phyloP scores from a whole-genome alignment of 257 asterid genomes.

The Fraxinus pennsylvanica region DNA sequence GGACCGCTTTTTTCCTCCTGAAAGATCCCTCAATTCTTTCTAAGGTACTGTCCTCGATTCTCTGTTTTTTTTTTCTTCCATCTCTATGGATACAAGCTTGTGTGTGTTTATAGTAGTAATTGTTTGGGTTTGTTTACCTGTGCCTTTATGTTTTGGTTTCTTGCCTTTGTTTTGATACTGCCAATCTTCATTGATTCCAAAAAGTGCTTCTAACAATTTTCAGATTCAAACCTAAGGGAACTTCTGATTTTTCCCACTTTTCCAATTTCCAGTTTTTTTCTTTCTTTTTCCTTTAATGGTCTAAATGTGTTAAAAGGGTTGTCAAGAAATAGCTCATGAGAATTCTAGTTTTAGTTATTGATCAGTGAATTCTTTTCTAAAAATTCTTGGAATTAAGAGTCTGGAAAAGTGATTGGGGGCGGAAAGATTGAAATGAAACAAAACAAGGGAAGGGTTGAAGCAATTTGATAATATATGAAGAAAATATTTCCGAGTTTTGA shows the following conservation, averaged over 20 bases:
- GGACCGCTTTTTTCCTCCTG: conserved; percentile 15
- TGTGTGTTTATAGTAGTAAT: not conserved
- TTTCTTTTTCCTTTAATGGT: not conserved
- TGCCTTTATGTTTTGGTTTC: not conserved
- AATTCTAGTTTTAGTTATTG: conserved; percentile 3
- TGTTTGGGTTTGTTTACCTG: conserved; percentile 1
- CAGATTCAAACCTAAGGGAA: conserved; percentile 18
- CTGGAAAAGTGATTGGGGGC: not conserved
- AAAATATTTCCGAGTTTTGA: not conserved
- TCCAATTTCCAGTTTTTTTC: not conserved
- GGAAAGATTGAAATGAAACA: not conserved
- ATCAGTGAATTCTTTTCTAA: not conserved
- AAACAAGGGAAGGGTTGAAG: not conserved
- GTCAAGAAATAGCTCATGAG: conserved; percentile 18
- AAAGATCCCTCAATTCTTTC: conserved; percentile 22
- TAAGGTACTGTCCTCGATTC: conserved; percentile 31
- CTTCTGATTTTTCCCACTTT: not conserved
- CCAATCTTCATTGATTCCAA: conserved; percentile 3
- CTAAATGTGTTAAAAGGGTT: not conserved
- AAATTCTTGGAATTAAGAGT: not conserved
- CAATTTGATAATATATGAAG: conserved; percentile 1
- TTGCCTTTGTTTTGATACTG: conserved; percentile 14
- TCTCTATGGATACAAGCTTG: conserved; percentile 6
- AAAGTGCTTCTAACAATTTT: not conserved
- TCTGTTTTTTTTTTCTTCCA: not conserved